Conservation (phyloP, 371 early-diverging fungal species). For the Actinomortierella ambigua region DNA sequence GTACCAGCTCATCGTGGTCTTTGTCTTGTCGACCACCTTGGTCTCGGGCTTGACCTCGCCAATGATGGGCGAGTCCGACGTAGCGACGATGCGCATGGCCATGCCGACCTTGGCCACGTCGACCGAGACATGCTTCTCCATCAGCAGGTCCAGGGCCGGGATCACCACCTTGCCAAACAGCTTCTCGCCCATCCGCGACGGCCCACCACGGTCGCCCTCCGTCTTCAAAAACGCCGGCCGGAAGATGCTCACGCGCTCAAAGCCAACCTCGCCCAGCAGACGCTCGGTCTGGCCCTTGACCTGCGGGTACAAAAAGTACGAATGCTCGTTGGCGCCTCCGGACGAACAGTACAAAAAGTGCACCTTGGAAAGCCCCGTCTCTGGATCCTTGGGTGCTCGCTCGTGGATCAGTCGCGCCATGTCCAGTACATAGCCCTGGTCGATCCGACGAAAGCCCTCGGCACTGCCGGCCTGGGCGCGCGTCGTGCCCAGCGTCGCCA, state of each 20-base stretch:
- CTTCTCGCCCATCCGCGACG: slow-evolving; percentile 10
- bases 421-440: slow-evolving; percentile 73
- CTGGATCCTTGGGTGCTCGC: slow-evolving; percentile 55
- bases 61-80: slow-evolving; percentile 14
- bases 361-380: slow-evolving; percentile 47
- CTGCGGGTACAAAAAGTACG: slow-evolving; percentile 69
- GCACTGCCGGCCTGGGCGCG: slow-evolving; percentile 68
- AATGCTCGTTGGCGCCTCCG: slow-evolving; percentile 57
- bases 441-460: slow-evolving; percentile 71
- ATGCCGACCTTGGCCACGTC: slow-evolving; percentile 25
- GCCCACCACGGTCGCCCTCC: slow-evolving; percentile 42
- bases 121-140: slow-evolving; percentile 15
- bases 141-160: slow-evolving; percentile 24
- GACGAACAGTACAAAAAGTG: slow-evolving; percentile 75
- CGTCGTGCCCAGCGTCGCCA: slow-evolving; percentile 74
- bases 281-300: slow-evolving; percentile 81
- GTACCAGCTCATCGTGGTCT: slow-evolving; percentile 20
- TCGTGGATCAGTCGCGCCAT: slow-evolving; percentile 65
- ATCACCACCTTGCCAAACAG: slow-evolving; percentile 5
- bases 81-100: slow-evolving; percentile 28
- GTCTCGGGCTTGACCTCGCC: slow-evolving; percentile 23
- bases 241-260: slow-evolving; percentile 67
- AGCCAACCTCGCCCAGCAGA: slow-evolving; percentile 62
- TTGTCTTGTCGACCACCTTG: slow-evolving; percentile 16
- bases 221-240: slow-evolving; percentile 63